Conservation (phyloP, 1,284 basidiomycete species). For the Crucibulum cyathiforme region DNA sequence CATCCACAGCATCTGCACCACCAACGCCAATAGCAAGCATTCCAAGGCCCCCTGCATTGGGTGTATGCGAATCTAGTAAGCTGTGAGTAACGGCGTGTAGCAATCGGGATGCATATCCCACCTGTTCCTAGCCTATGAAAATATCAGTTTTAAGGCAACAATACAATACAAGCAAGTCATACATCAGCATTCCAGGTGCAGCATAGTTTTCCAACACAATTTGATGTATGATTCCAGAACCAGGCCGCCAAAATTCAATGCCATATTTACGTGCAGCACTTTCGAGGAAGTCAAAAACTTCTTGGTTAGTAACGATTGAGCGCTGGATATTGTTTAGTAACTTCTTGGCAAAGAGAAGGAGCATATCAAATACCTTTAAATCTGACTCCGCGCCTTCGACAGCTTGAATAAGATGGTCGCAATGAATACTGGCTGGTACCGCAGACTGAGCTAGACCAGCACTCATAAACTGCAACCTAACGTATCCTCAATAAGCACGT, state of each 20-base stretch:
- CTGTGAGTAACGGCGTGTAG: constrained; percentile 2
- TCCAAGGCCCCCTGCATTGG: constrained; percentile 98
- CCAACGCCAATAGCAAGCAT: constrained; percentile 98
- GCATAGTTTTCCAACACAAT: constrained; percentile 99
- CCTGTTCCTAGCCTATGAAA: constrained; percentile 74
- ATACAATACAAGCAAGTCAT: constrained; percentile 26
- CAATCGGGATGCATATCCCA: constrained; percentile 27
- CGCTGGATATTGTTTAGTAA: constrained; percentile 49
- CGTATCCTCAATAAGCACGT: constrained; percentile 8
- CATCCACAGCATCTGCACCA: constrained; percentile 98
- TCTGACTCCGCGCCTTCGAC: constrained; percentile 83
- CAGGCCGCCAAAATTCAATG: constrained; percentile 95
- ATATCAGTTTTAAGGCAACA: constrained; percentile 12
- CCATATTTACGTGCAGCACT: constrained; percentile 96
- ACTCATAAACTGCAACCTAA: constrained; percentile 96
- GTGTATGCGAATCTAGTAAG: constrained; percentile 90
- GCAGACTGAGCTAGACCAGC: constrained; percentile 87
- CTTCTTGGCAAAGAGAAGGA: not conserved
- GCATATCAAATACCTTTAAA: constrained; percentile 61
- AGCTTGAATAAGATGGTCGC: constrained; percentile 97
- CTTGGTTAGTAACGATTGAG: constrained; percentile 89
- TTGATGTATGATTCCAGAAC: constrained; percentile 97
- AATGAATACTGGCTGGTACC: constrained; percentile 91
- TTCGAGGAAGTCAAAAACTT: constrained; percentile 98
- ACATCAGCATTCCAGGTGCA: constrained; percentile 88